Base-by-base conservation (phyloP, 1,284 basidiomycete genomes). In the Microbotryum saponariae region DNA sequence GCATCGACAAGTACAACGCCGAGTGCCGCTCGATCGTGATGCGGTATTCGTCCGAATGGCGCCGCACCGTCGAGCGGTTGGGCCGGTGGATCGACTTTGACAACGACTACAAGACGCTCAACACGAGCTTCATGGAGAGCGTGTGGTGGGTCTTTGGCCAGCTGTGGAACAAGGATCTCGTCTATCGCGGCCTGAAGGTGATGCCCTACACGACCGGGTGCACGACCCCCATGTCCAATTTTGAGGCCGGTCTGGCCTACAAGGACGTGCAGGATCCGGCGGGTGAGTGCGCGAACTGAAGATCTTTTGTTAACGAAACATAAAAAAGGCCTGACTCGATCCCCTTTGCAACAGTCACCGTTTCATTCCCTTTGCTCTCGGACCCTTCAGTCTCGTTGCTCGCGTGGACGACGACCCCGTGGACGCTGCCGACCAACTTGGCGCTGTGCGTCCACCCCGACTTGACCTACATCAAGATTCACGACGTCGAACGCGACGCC, bases 71-170 rank as follows among this genome's bases (percentile, higher is more conserved):
- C 62, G 94, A 97, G 77, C 85, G 96, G 66, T 94, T 98, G 87
- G 96, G 94, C 47, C 85, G 96, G 66, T 99, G 96, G 96, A 98
- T 99, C 78, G 96, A 98, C 77, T 99, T 98, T 74, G 96, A 99
- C 78, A 89, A 96, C 70, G 96, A 96, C 71, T 99, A 99, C 83
- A 97, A 97, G 80, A 99, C 96, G 16, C 82, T 98, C 67, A 90
- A 98, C 75, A 78, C 85, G 7, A 81, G 83, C 25, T 99, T 91
- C 77, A 98, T 99, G 96, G 96, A 99, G 80, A 87, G 85, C 51
- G 91, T 97, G 18, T 98, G 96, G 96, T 98, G 96, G 96, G 94
- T 91, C n/a, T 98, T 99, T 78, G 82, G 85, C 62, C 85, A 92
- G 75, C 82, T 98, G 18, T 93, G 86, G 82, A 83, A 91, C 69